These are phyloP conservation scores for Symmetrospora coprosmae DNA, from an alignment of 768 basidiomycete genomes.

Conservation along the genomic window DNA sequence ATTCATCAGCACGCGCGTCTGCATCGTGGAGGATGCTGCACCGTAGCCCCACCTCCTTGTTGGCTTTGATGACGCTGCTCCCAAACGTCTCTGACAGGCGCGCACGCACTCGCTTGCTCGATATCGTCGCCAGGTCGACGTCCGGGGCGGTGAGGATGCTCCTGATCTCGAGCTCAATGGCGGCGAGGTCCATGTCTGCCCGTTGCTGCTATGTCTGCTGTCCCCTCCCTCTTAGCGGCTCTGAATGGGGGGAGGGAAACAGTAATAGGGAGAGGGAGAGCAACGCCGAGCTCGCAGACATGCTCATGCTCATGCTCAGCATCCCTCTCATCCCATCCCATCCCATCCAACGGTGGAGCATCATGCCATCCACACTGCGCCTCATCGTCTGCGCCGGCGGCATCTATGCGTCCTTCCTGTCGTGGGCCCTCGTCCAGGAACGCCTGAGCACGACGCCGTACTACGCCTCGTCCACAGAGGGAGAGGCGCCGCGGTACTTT, in stretches of 20 bases:
- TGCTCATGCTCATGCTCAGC: no score
- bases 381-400: conserved; percentile 52
- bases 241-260: no score
- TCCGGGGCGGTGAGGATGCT: conserved; percentile 61
- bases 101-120: conserved; percentile 76
- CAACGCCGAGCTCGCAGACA: no score
- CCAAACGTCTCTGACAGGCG: conserved; percentile 40
- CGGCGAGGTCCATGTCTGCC: conserved; percentile 35
- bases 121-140: conserved; percentile 62
- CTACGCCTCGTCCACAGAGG: conserved; percentile 40
- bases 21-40: background rate
- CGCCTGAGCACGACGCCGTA: conserved; percentile 40
- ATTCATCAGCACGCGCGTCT: background rate
- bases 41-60: conserved; percentile 7
- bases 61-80: background rate
- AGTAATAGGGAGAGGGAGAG: no score
- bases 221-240: no score
- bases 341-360: no score
- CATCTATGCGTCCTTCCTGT: conserved; percentile 86
- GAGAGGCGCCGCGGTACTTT: conserved; percentile 46
- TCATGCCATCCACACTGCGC: background rate
- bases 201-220: no score
- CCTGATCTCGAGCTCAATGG: conserved; percentile 51
- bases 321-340: no score
- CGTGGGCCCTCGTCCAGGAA: conserved; percentile 57